phyloP scores from a whole-genome alignment of 1,139 yeast species.

The Kluyveromyces sp. region DNA sequence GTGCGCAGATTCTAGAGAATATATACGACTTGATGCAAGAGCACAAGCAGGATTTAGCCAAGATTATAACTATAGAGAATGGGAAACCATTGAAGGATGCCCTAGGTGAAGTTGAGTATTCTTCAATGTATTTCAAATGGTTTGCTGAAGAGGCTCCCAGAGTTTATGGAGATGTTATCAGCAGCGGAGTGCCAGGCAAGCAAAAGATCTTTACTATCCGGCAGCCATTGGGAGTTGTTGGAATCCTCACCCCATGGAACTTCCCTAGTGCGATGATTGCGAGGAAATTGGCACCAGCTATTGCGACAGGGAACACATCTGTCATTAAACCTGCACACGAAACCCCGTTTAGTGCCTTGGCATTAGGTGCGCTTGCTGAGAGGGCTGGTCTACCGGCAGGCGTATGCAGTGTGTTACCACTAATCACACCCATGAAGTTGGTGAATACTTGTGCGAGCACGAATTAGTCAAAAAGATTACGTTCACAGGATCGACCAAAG shows the following conservation, averaged over 20 bases:
- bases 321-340: conserved; percentile 58
- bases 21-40: conserved; percentile 29
- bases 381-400: conserved; percentile 61
- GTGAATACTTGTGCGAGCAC: conserved; percentile 29
- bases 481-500: conserved; percentile 45
- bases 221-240: conserved; percentile 56
- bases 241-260: conserved; percentile 66
- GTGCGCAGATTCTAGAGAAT: conserved; percentile 35
- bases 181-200: conserved; percentile 19
- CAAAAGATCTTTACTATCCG: conserved; percentile 38
- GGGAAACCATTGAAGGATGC: conserved; percentile 34
- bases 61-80: conserved; percentile 31
- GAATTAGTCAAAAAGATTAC: conserved; percentile 35
- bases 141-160: conserved; percentile 37
- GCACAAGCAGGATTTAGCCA: conserved; percentile 31
- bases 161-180: conserved; percentile 29
- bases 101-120: conserved; percentile 32
- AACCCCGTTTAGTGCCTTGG: conserved; percentile 56
- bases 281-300: conserved; percentile 60
- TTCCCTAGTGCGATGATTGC: conserved; percentile 59
- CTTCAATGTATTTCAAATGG: conserved; percentile 36
- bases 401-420: conserved; percentile 55
- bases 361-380: conserved; percentile 43
- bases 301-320: conserved; percentile 58
- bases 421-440: conserved; percentile 46